These are phyloP conservation scores for Cryphonectria japonica DNA, from an alignment of 2,329 filamentous ascomycete species.

Conservation along the genomic window DNA sequence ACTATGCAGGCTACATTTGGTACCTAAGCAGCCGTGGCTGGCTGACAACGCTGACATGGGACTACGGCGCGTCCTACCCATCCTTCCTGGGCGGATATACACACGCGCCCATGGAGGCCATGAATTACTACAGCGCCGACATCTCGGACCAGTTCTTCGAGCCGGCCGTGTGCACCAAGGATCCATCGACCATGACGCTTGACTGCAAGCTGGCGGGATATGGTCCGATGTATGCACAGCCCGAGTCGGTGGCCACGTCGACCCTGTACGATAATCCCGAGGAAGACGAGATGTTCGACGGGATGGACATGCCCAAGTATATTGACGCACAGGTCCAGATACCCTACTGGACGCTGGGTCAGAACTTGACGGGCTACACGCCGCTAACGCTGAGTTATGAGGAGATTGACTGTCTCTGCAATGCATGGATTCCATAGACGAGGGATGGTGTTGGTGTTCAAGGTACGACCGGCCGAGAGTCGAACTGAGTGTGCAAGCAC, in stretches of 20 bases:
- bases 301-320: background rate
- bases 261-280: background rate
- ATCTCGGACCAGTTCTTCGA: conserved; percentile 6
- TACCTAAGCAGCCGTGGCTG: conserved; percentile 6
- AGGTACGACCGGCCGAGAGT: background rate
- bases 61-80: background rate
- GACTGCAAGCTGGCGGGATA: conserved; percentile 3
- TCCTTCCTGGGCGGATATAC: conserved; percentile 1
- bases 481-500: background rate
- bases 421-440: background rate
- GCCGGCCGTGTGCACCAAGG: conserved; percentile 2
- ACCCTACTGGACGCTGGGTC: background rate
- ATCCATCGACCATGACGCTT: conserved; percentile 1
- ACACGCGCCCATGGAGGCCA: background rate
- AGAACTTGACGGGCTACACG: conserved; percentile 3
- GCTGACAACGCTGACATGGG: background rate
- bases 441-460: background rate
- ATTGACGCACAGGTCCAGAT: background rate
- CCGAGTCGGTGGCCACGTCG: background rate
- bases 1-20: background rate
- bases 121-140: conserved; percentile 1
- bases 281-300: background rate
- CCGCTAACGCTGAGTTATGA: background rate
- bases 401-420: conserved; percentile 3
- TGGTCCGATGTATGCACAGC: background rate